Conservation (phyloP, 352 stramenopile species). For the Globisporangium apiculatum region DNA sequence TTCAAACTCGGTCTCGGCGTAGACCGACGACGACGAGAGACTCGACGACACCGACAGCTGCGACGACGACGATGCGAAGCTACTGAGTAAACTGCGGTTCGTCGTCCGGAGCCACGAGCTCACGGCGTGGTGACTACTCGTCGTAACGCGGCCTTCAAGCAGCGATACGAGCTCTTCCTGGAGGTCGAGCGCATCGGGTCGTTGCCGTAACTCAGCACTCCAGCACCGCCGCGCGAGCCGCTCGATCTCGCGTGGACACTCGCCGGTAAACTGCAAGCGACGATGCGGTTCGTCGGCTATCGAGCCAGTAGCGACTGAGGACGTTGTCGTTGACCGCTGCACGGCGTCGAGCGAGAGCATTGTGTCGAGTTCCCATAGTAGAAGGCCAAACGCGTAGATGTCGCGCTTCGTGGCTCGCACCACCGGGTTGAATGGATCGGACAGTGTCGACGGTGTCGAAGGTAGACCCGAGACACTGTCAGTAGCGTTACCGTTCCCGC, state of each 20-base stretch:
- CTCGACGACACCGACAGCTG: conserved; percentile 35
- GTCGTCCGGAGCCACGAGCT: conserved; percentile 52
- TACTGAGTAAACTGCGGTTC: conserved; percentile 28
- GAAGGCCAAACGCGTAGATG: conserved; percentile 63
- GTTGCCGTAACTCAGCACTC: conserved; percentile 34
- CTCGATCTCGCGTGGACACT: conserved; percentile 38
- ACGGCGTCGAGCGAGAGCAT: conserved; percentile 55
- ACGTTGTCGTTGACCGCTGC: conserved; percentile 27
- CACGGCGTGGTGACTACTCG: conserved; percentile 23
- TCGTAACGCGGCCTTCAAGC: conserved; percentile 56
- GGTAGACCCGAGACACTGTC: neutral
- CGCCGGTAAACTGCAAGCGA: conserved; percentile 32
- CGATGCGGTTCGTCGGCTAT: neutral
- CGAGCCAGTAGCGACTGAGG: no score
- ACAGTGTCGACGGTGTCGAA: no score
- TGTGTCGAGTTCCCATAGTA: conserved; percentile 73
- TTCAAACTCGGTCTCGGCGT: conserved; percentile 23
- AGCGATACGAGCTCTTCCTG: conserved; percentile 69
- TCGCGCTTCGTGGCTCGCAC: conserved; percentile 21
- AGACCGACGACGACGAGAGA: conserved; percentile 29
- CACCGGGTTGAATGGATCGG: no score
- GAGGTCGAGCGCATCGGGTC: conserved; percentile 57
- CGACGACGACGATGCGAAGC: conserved; percentile 27
- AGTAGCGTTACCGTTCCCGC: neutral
- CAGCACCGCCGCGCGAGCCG: conserved; percentile 33